Evolutionary conservation across 2,329 filamentous ascomycete species (phyloP).

Genomic region (Neonectria magnoliae): DNA sequence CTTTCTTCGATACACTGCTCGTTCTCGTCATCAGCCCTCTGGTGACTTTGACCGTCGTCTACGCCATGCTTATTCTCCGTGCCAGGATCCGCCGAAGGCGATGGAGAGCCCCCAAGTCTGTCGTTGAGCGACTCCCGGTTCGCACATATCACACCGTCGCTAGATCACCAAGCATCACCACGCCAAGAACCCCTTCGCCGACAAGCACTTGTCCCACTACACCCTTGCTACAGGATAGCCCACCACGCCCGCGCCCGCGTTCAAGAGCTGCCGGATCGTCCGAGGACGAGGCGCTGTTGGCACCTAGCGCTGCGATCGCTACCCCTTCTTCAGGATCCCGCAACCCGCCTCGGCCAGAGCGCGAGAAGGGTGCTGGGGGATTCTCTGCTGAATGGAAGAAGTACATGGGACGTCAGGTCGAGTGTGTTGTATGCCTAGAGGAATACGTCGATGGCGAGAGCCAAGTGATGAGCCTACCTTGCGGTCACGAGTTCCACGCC

Average conservation of each 20-base stretch:
- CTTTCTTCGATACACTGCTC: slow-evolving; percentile 96
- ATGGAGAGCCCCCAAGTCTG: slow-evolving; percentile 97
- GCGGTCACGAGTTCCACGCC: slow-evolving; percentile 96
- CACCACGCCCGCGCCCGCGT: slow-evolving; percentile 66
- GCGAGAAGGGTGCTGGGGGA: slow-evolving; percentile 58
- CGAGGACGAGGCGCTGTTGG: slow-evolving; percentile 58
- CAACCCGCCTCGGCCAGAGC: slow-evolving; percentile 49
- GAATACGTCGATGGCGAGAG: slow-evolving; percentile 96
- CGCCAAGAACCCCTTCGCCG: slow-evolving; percentile 69
- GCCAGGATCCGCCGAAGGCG: slow-evolving; percentile 88
- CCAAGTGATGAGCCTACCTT: slow-evolving; percentile 95
- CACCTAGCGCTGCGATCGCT: slow-evolving; percentile 55
- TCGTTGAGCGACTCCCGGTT: slow-evolving; percentile 94
- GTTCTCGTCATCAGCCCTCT: slow-evolving; percentile 95
- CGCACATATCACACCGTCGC: slow-evolving; percentile 92
- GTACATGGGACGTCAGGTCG: slow-evolving; percentile 75
- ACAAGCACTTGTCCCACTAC: slow-evolving; percentile 77
- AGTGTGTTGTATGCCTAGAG: slow-evolving; percentile 96
- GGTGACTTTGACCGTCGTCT: slow-evolving; percentile 91
- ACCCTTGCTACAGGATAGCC: slow-evolving; percentile 75
- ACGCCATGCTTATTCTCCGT: slow-evolving; percentile 85
- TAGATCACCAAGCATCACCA: slow-evolving; percentile 64
- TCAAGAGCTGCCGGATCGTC: slow-evolving; percentile 71
- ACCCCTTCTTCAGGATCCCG: slow-evolving; percentile 48
- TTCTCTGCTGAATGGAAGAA: slow-evolving; percentile 68